phyloP scores from a whole-genome alignment of 495 filamentous ascomycete species.

The Pseudomonodictys pantanalensis region DNA sequence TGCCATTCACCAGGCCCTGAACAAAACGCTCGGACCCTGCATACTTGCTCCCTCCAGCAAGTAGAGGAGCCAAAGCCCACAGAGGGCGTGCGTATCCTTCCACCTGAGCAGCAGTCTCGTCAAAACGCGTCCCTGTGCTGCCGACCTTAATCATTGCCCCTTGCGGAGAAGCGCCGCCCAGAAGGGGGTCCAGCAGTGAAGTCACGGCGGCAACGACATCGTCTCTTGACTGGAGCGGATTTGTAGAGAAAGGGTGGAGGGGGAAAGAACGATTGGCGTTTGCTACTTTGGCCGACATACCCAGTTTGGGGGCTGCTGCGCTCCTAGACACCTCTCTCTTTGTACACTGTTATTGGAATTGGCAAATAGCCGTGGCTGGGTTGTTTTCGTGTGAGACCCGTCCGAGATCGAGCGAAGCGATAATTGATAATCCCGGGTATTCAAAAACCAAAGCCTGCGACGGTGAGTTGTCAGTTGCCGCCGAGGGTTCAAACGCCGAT shows the following conservation, averaged over 20 bases:
- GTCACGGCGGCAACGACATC: constrained; percentile 40
- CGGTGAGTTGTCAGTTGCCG: no score
- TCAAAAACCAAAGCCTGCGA: no score
- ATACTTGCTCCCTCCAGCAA: constrained; percentile 65
- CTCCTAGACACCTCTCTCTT: not conserved
- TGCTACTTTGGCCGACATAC: constrained; percentile 25
- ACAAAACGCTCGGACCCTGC: constrained; percentile 61
- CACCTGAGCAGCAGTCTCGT: constrained; percentile 72
- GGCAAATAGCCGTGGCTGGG: no score
- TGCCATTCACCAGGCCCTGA: constrained; percentile 64
- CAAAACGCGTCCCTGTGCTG: constrained; percentile 43
- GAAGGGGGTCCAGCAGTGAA: constrained; percentile 42
- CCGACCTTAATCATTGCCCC: constrained; percentile 38
- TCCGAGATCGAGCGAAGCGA: not conserved
- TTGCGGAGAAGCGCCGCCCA: constrained; percentile 34
- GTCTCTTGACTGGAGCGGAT: constrained; percentile 36
- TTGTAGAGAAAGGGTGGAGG: constrained; percentile 40
- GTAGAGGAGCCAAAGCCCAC: constrained; percentile 68
- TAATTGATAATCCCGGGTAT: no score
- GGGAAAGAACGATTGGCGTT: constrained; percentile 32
- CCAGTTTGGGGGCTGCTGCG: not conserved
- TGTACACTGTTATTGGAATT: no score
- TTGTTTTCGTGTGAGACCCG: no score
- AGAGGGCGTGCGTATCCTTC: constrained; percentile 73
- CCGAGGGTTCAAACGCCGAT: no score